Evolutionary conservation across 2,329 filamentous ascomycete species (phyloP).

Genomic region (Pseudocercospora fijiensis): DNA sequence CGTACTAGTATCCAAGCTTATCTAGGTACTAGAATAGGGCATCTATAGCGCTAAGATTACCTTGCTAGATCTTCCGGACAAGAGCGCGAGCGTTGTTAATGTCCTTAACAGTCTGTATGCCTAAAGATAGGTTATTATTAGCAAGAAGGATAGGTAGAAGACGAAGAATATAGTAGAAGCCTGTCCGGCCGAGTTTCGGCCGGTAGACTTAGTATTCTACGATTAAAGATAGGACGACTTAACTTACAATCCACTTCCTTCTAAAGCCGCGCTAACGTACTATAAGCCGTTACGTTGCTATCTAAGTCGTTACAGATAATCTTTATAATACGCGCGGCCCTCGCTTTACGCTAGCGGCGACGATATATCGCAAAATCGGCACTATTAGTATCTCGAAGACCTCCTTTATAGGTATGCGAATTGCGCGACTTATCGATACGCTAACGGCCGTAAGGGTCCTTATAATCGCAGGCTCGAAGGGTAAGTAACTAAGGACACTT

Average conservation of each 20-base stretch:
- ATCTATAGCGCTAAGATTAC: background rate
- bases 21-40: background rate
- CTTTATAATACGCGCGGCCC: background rate
- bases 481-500: background rate
- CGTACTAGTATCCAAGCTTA: background rate
- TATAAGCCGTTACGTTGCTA: background rate
- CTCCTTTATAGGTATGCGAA: background rate
- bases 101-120: background rate
- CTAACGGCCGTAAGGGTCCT: background rate
- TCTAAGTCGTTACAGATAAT: background rate
- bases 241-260: background rate
- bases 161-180: background rate
- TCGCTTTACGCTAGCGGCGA: background rate
- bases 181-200: background rate
- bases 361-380: background rate
- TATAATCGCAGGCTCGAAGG: background rate
- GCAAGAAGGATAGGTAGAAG: background rate
- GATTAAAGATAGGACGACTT: background rate
- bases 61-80: background rate
- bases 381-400: background rate
- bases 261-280: background rate
- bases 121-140: background rate
- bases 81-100: background rate
- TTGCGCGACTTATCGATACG: background rate
- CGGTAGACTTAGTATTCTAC: background rate